Evolutionary conservation across 805 yeast species (phyloP).

Genomic region (Candida michaelii): DNA sequence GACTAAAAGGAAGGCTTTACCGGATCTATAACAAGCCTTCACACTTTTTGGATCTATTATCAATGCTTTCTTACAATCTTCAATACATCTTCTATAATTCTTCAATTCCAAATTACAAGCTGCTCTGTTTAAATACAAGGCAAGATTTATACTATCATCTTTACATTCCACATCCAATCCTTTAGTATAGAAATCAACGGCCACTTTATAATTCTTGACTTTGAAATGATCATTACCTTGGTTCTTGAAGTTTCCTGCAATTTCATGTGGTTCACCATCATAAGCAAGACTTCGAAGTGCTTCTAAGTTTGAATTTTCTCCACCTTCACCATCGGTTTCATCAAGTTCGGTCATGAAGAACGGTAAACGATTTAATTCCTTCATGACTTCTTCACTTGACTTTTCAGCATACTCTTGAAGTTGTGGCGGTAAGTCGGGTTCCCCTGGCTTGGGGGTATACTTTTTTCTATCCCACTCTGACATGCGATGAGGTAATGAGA

Average conservation of each 20-base stretch:
- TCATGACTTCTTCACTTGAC: slow-evolving; percentile 71
- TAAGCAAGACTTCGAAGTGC: slow-evolving; percentile 89
- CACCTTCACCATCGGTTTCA: slow-evolving; percentile 73
- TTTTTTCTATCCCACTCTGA: slow-evolving; percentile 45
- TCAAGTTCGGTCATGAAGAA: slow-evolving; percentile 91
- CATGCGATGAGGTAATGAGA: slow-evolving; percentile 9
- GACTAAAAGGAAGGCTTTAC: slow-evolving; percentile 71
- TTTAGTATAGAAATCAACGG: slow-evolving; percentile 74
- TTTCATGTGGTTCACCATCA: slow-evolving; percentile 93
- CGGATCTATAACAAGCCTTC: slow-evolving; percentile 85
- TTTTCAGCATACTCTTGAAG: slow-evolving; percentile 62
- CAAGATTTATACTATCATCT: slow-evolving; percentile 51
- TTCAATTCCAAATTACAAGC: slow-evolving; percentile 86
- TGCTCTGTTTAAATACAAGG: slow-evolving; percentile 78
- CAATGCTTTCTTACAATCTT: slow-evolving; percentile 77
- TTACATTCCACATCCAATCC: slow-evolving; percentile 74
- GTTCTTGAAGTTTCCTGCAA: slow-evolving; percentile 83
- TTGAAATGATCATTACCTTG: slow-evolving; percentile 91
- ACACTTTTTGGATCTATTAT: slow-evolving; percentile 63
- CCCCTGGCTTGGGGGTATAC: slow-evolving; percentile 50
- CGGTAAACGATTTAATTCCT: slow-evolving; percentile 80
- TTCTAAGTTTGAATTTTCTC: slow-evolving; percentile 72
- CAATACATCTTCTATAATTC: slow-evolving; percentile 82
- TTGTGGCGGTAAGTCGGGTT: slow-evolving; percentile 82
- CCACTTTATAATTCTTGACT: slow-evolving; percentile 68